A percentile compares a stretch with the other conserved stretches of the same genome.
phyloP scores from a whole-genome alignment of 2,329 filamentous ascomycete species.

The Lasiodiplodia gonubiensis region DNA sequence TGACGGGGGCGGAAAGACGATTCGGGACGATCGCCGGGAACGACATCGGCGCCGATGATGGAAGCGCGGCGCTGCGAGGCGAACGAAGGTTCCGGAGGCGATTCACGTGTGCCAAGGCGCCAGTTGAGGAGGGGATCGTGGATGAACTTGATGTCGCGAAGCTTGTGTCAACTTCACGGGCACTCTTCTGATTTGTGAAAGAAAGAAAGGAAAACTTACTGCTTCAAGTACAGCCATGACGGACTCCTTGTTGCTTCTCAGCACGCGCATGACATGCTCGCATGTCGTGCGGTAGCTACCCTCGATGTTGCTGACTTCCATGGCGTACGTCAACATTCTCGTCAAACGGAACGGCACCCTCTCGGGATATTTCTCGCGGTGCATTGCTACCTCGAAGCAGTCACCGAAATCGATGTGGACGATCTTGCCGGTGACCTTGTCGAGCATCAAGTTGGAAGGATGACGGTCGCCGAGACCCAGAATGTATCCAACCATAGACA shows the following conservation, averaged over 20 bases:
- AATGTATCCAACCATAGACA: constrained; percentile 99
- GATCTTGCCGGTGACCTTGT: constrained; percentile 93
- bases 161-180: constrained; percentile 32
- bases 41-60: constrained; percentile 59
- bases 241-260: constrained; percentile 96
- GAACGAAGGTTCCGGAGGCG: constrained; percentile 65
- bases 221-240: constrained; percentile 98
- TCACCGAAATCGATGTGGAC: constrained; percentile 99
- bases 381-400: constrained; percentile 99
- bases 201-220: constrained; percentile 62
- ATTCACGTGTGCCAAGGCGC: constrained; percentile 74
- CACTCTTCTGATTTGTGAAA: constrained; percentile 29
- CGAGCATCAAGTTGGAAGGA: constrained; percentile 96
- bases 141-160: constrained; percentile 73
- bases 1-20: constrained; percentile 44
- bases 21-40: constrained; percentile 38
- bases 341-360: constrained; percentile 97
- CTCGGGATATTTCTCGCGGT: constrained; percentile 98
- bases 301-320: constrained; percentile 99
- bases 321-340: constrained; percentile 98
- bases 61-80: constrained; percentile 65
- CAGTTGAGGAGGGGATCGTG: constrained; percentile 99
- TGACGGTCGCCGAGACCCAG: constrained; percentile 95
- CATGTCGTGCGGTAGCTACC: constrained; percentile 98
- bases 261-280: constrained; percentile 96